phyloP scores from a whole-genome alignment of 805 yeast genomes.

The Candida sphagnicola region DNA sequence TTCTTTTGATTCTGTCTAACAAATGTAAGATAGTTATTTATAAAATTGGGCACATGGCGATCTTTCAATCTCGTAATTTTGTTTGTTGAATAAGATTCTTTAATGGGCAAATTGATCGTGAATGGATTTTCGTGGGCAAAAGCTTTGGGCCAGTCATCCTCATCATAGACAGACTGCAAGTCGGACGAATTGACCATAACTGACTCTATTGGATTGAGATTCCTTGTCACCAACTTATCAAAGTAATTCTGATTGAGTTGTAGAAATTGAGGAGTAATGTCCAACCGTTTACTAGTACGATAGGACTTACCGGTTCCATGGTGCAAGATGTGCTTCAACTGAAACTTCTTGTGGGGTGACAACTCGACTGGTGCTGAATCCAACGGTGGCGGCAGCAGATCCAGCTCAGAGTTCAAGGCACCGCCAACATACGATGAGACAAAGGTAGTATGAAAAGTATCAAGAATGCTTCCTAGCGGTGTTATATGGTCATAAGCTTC shows the following conservation, averaged over 20 bases:
- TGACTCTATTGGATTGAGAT: neutral
- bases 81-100: slow-evolving; percentile 13
- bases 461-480: no score
- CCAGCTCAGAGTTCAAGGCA: no score
- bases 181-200: slow-evolving; percentile 6
- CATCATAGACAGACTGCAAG: slow-evolving; percentile 16
- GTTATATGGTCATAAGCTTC: neutral
- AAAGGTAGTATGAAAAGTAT: no score
- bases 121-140: slow-evolving; percentile 35
- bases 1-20: slow-evolving; percentile 43
- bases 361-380: neutral
- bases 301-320: slow-evolving; percentile 50
- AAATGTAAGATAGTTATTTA: slow-evolving; percentile 62
- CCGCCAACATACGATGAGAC: no score
- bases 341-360: slow-evolving; percentile 11
- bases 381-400: neutral
- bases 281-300: slow-evolving; percentile 45
- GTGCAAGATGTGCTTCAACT: slow-evolving; percentile 56
- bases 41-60: slow-evolving; percentile 51
- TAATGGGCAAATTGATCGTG: slow-evolving; percentile 29
- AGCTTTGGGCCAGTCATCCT: slow-evolving; percentile 34
- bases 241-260: slow-evolving; percentile 6
- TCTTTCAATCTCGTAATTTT: slow-evolving; percentile 26
- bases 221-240: slow-evolving; percentile 1
- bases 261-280: slow-evolving; percentile 42